These are phyloP conservation scores for Cicer judaicum DNA, from an alignment of 306 rosid genomes.

Conservation along the genomic window DNA sequence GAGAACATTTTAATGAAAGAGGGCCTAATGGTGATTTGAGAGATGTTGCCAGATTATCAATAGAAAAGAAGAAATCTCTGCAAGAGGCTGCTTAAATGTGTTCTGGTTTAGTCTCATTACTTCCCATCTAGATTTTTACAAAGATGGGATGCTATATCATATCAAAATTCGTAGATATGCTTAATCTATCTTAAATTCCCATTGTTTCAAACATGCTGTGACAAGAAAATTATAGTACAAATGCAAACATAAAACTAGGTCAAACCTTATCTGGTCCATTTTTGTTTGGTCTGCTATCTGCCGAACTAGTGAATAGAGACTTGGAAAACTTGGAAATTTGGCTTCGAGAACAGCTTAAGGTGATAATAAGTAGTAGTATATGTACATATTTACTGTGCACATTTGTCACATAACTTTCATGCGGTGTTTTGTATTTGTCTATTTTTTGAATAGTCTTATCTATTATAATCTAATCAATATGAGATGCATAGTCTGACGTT, in stretches of 20 bases:
- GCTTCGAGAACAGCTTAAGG: neutral
- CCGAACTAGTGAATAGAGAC: neutral
- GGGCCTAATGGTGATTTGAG: slow-evolving; percentile 34
- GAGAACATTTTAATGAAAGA: slow-evolving; percentile 66
- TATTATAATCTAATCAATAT: too few relatives aligned
- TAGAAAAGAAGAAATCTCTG: slow-evolving; percentile 56
- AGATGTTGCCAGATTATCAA: slow-evolving; percentile 58
- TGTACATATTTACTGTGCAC: neutral
- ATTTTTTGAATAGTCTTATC: neutral
- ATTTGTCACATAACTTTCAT: neutral
- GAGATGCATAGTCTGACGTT: too few relatives aligned
- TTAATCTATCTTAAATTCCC: slow-evolving; percentile 18
- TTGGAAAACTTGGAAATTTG: neutral
- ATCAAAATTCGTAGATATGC: slow-evolving; percentile 33
- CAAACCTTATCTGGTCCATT: slow-evolving; percentile 8
- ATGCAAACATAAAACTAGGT: neutral
- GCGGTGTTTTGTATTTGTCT: neutral
- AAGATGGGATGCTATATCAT: slow-evolving; percentile 46
- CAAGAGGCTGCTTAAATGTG: slow-evolving; percentile 50
- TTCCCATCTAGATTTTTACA: slow-evolving; percentile 38
- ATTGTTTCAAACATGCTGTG: neutral
- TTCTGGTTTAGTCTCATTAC: slow-evolving; percentile 25
- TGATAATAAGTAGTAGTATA: neutral
- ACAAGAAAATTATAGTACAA: slow-evolving; percentile 8
- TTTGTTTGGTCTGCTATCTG: neutral